A percentile compares a stretch with the other conserved stretches of the same genome.
These are phyloP conservation scores for Leccinum angustisporum DNA, from an alignment of 1,284 basidiomycete species.

Conservation along the genomic window DNA sequence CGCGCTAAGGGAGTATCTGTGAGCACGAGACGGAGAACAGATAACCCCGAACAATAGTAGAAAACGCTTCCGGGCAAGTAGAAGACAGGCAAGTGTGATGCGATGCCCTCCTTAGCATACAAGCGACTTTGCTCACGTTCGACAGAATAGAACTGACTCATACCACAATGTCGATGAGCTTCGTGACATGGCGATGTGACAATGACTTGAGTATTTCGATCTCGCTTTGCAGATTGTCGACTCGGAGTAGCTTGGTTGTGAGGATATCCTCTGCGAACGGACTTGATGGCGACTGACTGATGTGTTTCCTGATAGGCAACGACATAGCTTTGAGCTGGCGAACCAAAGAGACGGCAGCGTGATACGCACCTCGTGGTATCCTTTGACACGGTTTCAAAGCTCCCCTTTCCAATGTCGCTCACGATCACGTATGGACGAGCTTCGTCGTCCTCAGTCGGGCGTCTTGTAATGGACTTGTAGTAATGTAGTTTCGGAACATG, in stretches of 20 bases:
- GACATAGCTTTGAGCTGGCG: constrained; percentile 8
- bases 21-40: constrained; percentile 8
- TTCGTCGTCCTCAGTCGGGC: constrained; percentile 57
- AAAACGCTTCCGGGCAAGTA: not conserved
- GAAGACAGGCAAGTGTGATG: not conserved
- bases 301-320: constrained; percentile 60
- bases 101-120: not conserved
- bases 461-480: constrained; percentile 24
- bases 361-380: constrained; percentile 77
- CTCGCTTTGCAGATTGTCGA: constrained; percentile 94
- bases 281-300: constrained; percentile 90
- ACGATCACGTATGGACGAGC: constrained; percentile 72
- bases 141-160: constrained; percentile 25
- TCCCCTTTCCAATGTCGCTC: constrained; percentile 79
- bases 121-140: constrained; percentile 1
- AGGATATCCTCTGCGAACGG: constrained; percentile 88
- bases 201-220: constrained; percentile 96
- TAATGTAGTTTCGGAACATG: too few species aligned
- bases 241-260: constrained; percentile 78
- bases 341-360: not conserved
- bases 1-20: constrained; percentile 57
- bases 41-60: not conserved
- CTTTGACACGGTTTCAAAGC: constrained; percentile 95
- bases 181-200: constrained; percentile 92
- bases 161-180: constrained; percentile 89